Conservation (phyloP, 164 flowering plant genomes). For the Aristolochia fimbriata region DNA sequence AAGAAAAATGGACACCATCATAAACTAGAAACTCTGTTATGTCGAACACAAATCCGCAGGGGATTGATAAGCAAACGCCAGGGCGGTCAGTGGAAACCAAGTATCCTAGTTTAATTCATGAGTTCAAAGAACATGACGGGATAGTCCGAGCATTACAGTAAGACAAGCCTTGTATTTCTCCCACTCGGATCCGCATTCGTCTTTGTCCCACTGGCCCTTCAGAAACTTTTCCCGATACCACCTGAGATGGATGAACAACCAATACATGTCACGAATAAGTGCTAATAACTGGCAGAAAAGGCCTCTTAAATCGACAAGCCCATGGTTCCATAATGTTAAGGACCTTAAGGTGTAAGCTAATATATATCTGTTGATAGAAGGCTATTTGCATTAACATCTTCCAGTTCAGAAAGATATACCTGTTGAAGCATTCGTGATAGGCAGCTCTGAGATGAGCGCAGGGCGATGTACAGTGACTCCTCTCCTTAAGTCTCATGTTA, state of each 20-base stretch:
- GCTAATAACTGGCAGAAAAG: neutral
- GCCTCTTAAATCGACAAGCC: neutral
- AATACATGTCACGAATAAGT: neutral
- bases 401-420: conserved; percentile 29
- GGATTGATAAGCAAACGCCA: neutral
- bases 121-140: neutral
- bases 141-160: conserved; percentile 25
- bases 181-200: conserved; percentile 76
- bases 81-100: neutral
- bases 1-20: neutral
- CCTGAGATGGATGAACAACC: conserved; percentile 18
- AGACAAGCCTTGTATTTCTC: conserved; percentile 76
- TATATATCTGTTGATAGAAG: conserved; percentile 60
- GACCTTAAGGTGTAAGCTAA: too few species aligned
- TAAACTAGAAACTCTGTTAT: neutral
- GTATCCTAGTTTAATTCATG: neutral
- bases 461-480: conserved; percentile 44
- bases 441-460: conserved; percentile 72
- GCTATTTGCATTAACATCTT: too few species aligned
- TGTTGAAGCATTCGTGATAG: conserved; percentile 79
- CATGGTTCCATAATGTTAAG: too few species aligned
- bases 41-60: neutral
- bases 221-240: conserved; percentile 89
- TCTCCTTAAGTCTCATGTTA: conserved; percentile 24
- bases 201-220: conserved; percentile 83